phyloP scores from a whole-genome alignment of 2,329 filamentous ascomycete genomes.

The Truncatella angustata region DNA sequence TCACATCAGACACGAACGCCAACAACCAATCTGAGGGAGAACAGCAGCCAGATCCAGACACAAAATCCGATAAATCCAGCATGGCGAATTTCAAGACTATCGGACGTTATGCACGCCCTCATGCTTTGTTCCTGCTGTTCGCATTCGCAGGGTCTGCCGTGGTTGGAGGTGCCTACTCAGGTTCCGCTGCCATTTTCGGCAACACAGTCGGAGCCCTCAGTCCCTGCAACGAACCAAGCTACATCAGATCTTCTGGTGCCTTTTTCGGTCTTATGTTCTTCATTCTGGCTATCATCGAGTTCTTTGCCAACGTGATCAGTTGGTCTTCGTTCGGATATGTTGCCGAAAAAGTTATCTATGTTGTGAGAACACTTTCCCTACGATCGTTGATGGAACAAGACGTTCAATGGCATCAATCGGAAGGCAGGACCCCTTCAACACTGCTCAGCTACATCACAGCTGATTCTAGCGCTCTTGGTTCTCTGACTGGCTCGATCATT shows the following conservation, averaged over 20 bases:
- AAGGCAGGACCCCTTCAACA: slow-evolving; percentile 57
- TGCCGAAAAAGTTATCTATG: slow-evolving; percentile 64
- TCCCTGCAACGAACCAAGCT: slow-evolving; percentile 39
- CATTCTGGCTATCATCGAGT: slow-evolving; percentile 51
- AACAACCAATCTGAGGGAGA: slow-evolving; percentile 12
- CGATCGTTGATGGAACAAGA: slow-evolving; percentile 65
- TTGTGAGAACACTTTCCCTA: slow-evolving; percentile 62
- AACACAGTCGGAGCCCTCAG: slow-evolving; percentile 50
- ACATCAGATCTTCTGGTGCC: slow-evolving; percentile 33
- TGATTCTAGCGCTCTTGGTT: slow-evolving; percentile 65
- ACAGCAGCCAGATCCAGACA: slow-evolving; percentile 9
- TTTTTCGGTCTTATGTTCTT: slow-evolving; percentile 44
- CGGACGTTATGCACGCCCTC: slow-evolving; percentile 35
- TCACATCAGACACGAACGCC: slow-evolving; percentile 2
- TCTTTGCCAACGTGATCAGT: slow-evolving; percentile 60
- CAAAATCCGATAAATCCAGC: slow-evolving; percentile 22
- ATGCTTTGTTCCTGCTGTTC: slow-evolving; percentile 36
- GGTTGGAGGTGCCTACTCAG: slow-evolving; percentile 53
- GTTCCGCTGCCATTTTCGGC: slow-evolving; percentile 55
- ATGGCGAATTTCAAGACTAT: slow-evolving; percentile 38
- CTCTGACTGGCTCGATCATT: slow-evolving; percentile 68
- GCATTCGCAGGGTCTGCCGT: slow-evolving; percentile 45
- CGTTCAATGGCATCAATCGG: slow-evolving; percentile 69
- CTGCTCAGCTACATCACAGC: slow-evolving; percentile 68
- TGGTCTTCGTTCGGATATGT: slow-evolving; percentile 51